Percentiles rank a stretch among this genome's conserved stretches.
Conservation (phyloP, 495 filamentous ascomycete genomes). For the Lindgomyces ingoldianus region DNA sequence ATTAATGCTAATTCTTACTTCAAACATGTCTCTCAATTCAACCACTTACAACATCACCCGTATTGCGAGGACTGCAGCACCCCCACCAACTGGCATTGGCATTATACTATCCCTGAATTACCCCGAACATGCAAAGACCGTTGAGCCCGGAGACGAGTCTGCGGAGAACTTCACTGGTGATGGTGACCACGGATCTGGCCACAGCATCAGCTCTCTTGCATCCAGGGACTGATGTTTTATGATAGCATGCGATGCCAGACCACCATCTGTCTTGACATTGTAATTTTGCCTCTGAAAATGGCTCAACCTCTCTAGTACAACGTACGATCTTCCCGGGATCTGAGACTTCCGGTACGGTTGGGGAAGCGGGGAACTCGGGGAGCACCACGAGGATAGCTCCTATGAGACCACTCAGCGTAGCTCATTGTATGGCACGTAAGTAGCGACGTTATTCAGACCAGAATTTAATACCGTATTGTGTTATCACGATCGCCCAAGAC, state of each 20-base stretch:
- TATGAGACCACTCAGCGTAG: neutral
- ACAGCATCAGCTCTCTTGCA: neutral
- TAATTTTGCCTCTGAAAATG: neutral
- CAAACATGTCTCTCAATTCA: constrained; percentile 8
- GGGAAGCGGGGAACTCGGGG: constrained; percentile 7
- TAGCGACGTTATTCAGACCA: neutral
- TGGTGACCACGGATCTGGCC: neutral
- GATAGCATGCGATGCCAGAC: too few species aligned
- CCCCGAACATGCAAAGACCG: neutral
- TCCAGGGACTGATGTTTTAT: too few species aligned
- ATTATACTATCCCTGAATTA: neutral
- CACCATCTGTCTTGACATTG: too few species aligned
- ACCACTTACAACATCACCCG: constrained; percentile 15
- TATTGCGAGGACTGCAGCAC: neutral
- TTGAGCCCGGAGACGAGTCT: neutral
- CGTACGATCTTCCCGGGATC: neutral
- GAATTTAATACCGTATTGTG: neutral
- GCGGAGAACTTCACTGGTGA: neutral
- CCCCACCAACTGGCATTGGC: constrained; percentile 18
- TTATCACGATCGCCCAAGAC: neutral
- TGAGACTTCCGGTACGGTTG: neutral
- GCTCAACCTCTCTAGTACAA: neutral
- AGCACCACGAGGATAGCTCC: neutral
- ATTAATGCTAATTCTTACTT: constrained; percentile 25
- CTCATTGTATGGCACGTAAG: neutral